phyloP scores from a whole-genome alignment of 83 land plant species.

The Diphasiastrum complanatum region DNA sequence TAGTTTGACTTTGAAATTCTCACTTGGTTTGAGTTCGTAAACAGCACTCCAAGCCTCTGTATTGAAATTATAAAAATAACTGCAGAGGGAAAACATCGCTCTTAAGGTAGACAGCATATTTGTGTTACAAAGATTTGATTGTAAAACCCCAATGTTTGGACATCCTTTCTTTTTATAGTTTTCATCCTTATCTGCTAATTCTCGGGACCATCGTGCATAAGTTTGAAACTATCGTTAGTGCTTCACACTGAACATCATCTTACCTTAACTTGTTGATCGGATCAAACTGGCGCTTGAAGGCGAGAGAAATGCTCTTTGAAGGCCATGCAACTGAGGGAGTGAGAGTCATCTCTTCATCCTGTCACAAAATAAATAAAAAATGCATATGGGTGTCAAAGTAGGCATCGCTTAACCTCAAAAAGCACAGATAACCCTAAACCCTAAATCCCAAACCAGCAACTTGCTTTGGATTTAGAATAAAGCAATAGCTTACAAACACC shows the following conservation, averaged over 20 bases:
- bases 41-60: constrained; percentile 74
- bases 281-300: constrained; percentile 69
- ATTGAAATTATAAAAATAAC: constrained; percentile 74
- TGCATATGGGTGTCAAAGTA: no score
- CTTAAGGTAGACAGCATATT: neutral
- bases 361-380: neutral
- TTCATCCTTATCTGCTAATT: neutral
- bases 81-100: constrained; percentile 22
- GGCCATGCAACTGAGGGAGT: constrained; percentile 63
- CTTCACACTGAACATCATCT: constrained; percentile 1
- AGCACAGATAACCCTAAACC: no score
- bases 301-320: constrained; percentile 48
- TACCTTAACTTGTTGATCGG: constrained; percentile 72
- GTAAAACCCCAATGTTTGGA: no score
- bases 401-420: no score
- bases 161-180: no score
- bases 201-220: neutral
- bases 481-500: no score
- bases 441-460: no score
- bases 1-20: constrained; percentile 64
- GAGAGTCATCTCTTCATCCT: constrained; percentile 82
- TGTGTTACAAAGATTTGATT: no score
- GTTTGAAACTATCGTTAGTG: neutral
- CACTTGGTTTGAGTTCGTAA: constrained; percentile 60
- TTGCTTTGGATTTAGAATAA: no score